A percentile compares a stretch with the other conserved stretches of the same genome.
Conservation (phyloP, 2,329 filamentous ascomycete genomes). For the Aspergillus melleus region DNA sequence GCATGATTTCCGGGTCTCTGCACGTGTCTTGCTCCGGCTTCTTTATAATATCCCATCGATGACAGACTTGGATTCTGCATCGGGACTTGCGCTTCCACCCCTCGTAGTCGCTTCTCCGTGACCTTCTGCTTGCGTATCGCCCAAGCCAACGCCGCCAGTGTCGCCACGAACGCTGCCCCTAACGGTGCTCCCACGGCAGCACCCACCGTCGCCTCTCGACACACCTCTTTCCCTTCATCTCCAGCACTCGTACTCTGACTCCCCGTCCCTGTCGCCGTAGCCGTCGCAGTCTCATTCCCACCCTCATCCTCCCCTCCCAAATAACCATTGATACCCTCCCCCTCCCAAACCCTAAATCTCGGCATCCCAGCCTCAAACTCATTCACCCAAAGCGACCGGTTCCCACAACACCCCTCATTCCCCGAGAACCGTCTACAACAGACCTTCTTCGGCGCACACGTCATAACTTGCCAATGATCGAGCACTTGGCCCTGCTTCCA, state of each 20-base stretch:
- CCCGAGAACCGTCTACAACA: background rate
- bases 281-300: background rate
- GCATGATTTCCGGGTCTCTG: background rate
- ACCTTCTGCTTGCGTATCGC: background rate
- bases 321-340: background rate
- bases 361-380: background rate
- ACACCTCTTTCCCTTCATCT: background rate
- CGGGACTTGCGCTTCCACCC: background rate
- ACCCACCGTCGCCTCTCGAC: background rate
- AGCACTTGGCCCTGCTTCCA: background rate
- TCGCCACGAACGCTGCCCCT: background rate
- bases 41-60: background rate
- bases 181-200: background rate
- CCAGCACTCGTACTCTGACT: background rate
- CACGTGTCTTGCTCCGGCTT: background rate
- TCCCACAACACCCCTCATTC: background rate
- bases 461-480: constrained; percentile 2
- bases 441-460: background rate
- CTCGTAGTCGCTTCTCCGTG: background rate
- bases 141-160: background rate
- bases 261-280: background rate
- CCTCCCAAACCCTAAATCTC: background rate
- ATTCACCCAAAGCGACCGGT: background rate
- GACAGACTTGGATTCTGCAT: background rate
- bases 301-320: background rate